Conservation (phyloP, 2,329 filamentous ascomycete species). For the Hymenoscyphus linearis region DNA sequence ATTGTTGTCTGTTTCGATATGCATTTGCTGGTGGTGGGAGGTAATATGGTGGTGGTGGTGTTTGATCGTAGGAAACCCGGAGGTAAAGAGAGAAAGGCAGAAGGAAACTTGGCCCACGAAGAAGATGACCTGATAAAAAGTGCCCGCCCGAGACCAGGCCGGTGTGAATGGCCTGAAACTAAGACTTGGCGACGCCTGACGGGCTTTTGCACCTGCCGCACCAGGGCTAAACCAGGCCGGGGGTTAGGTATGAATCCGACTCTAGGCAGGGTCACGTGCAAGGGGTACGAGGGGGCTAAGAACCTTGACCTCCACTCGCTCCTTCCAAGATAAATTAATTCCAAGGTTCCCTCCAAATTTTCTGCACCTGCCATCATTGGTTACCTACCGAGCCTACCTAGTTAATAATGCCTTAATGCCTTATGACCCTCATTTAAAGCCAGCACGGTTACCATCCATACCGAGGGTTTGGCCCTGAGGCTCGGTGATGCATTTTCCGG, state of each 20-base stretch:
- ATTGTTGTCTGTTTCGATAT: constrained; percentile 28
- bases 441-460: too few species aligned
- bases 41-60: constrained; percentile 7
- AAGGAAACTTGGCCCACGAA: background rate
- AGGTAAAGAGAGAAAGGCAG: constrained; percentile 20
- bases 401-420: too few species aligned
- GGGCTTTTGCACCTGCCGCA: too few species aligned
- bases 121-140: background rate
- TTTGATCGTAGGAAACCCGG: constrained; percentile 17
- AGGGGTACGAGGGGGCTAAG: background rate
- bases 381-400: too few species aligned
- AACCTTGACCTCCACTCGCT: too few species aligned
- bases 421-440: too few species aligned
- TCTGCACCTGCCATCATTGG: too few species aligned
- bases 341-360: background rate
- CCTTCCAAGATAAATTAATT: too few species aligned
- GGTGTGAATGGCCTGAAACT: too few species aligned
- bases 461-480: background rate
- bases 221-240: background rate
- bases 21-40: constrained; percentile 28
- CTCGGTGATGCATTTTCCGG: background rate
- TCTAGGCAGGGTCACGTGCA: background rate
- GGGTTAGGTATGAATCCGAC: background rate
- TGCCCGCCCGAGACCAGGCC: too few species aligned
- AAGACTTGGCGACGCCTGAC: too few species aligned